These are phyloP conservation scores for Podila epigama DNA, from an alignment of 192 early-diverging fungal species.

Conservation along the genomic window DNA sequence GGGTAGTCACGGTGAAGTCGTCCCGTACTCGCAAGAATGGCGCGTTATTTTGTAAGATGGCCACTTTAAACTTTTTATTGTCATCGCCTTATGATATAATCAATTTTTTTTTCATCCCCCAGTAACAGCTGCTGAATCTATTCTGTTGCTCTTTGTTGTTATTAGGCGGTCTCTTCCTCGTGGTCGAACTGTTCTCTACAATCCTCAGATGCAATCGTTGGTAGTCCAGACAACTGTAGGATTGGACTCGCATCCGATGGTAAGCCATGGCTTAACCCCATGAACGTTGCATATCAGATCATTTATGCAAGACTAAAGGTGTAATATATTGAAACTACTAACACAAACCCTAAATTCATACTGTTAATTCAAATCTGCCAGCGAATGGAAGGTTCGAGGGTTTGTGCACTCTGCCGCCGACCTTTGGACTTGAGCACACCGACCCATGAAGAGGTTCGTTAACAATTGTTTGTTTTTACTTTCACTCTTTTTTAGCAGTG, in stretches of 20 bases:
- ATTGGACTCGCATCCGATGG: slow-evolving; percentile 25
- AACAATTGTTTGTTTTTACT: not conserved
- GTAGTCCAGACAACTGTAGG: slow-evolving; percentile 52
- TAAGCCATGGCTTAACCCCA: no score
- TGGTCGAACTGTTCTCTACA: slow-evolving; percentile 73
- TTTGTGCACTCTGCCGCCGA: slow-evolving; percentile 50
- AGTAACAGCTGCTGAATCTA: slow-evolving; percentile 1
- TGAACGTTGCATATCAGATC: no score
- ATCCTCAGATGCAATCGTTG: slow-evolving; percentile 62
- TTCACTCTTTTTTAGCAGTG: not conserved
- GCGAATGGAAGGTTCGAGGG: slow-evolving; percentile 12
- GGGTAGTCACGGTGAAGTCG: slow-evolving; percentile 47
- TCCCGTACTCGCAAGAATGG: slow-evolving; percentile 64
- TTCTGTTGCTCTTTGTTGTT: not conserved
- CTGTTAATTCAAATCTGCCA: not conserved
- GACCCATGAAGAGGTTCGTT: slow-evolving; percentile 9
- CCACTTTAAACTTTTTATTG: not conserved
- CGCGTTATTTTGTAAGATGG: slow-evolving; percentile 61
- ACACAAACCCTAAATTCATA: no score
- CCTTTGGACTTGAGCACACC: slow-evolving; percentile 30
- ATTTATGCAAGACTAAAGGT: no score
- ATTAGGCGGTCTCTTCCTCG: slow-evolving; percentile 24
- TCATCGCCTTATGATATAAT: no score
- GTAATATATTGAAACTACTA: no score
- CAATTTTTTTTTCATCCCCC: not conserved